These are phyloP conservation scores for Phytophthora brassicae DNA, from an alignment of 352 stramenopile genomes.

Conservation along the genomic window DNA sequence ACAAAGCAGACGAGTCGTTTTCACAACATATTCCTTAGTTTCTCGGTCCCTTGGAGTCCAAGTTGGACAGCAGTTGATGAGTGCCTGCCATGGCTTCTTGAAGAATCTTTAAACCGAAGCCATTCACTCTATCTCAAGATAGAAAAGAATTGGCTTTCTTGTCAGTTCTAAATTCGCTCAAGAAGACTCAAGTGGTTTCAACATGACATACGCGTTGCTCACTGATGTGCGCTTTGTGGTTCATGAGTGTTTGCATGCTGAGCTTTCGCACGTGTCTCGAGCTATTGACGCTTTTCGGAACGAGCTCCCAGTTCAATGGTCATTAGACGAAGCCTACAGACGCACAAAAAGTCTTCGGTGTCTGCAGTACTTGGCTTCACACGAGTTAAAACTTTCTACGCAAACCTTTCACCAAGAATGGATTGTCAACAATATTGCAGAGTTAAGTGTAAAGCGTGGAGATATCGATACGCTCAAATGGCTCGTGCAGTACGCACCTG, in stretches of 20 bases:
- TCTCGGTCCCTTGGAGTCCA: too few relatives aligned
- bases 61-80: too few relatives aligned
- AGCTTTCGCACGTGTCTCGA: conserved; percentile 15
- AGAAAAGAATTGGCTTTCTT: too few relatives aligned
- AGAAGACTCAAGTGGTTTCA: not conserved
- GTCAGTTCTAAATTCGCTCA: conserved; percentile 3
- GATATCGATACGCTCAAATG: conserved; percentile 13
- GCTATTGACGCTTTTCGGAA: conserved; percentile 15
- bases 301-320: conserved; percentile 5
- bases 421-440: conserved; percentile 14
- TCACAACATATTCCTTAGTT: too few relatives aligned
- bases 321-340: conserved; percentile 16
- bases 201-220: conserved; percentile 3
- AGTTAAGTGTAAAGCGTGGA: conserved; percentile 10
- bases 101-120: too few relatives aligned
- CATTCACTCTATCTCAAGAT: too few relatives aligned
- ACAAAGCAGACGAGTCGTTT: too few relatives aligned
- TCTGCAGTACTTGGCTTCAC: conserved; percentile 17
- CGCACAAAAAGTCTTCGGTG: conserved; percentile 18
- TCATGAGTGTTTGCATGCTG: conserved; percentile 10
- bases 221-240: conserved; percentile 17
- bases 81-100: too few relatives aligned
- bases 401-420: conserved; percentile 6
- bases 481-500: conserved; percentile 8
- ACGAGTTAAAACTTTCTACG: not conserved